Base-by-base conservation (phyloP, 768 basidiomycete genomes). In the Podaxis carcinomalis region DNA sequence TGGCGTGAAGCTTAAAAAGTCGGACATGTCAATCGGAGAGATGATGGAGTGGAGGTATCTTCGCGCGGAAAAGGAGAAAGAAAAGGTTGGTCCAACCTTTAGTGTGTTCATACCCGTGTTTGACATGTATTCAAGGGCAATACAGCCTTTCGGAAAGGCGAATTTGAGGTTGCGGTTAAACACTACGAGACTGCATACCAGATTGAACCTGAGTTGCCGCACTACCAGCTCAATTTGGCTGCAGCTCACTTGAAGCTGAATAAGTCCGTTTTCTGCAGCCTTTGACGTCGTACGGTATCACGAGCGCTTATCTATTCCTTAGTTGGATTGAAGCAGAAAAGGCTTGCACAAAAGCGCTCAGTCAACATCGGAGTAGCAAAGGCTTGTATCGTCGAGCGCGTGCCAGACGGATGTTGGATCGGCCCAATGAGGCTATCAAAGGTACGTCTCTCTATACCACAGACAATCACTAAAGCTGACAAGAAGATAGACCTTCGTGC, bases 191-290 rank as follows among this genome's bases (percentile, higher is more conserved):
- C 73, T 4, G 89, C 89, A 0, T 77, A 85, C 67, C 66, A 76
- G 5, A 86, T 87, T 46, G 89, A 90, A 66, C 82, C 88, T 2
- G 89, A 90, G 68, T 70, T 90, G 63, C 87, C 89, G 0, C 84
- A 88, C 66, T 91, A 91, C 65, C 85, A 89, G 67, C 80, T 90
- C 37, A 91, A 91, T 66, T 78, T 90, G 25, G 89, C 89, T 2
- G 88, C 88, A 1, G 89, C 89, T 0, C 79, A 90, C 69, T 70
- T 91, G 37, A 91, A 91, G 68, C 72, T 90, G 51, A 75, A 77
- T 72, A 83, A 87, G 89, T 91, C 70, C 61, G 86, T 74, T 46
- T 21, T 42, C 40, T 5, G n/a, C 4, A 1, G 14, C 16, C n/a
- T 14, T 49, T 27, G 10, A 11, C 23, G 10, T 25, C n/a, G 16